Evolutionary conservation across 1,284 basidiomycete species (phyloP).

Genomic region (Peniophora sp.): DNA sequence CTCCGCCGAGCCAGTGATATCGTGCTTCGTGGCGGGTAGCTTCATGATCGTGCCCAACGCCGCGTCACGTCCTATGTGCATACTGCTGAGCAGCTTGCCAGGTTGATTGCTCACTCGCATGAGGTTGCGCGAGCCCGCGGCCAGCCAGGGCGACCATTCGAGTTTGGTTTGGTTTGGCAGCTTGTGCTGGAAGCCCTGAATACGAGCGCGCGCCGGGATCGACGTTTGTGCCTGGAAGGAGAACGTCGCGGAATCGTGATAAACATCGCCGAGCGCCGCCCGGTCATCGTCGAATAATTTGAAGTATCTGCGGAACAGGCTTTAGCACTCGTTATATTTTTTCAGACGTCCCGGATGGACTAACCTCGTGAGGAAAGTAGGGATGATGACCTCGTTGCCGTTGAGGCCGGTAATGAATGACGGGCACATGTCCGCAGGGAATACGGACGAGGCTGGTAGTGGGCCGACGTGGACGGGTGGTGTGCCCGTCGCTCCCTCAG

Average conservation of each 20-base stretch:
- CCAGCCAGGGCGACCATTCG: slow-evolving; percentile 68
- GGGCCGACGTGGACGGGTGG: slow-evolving; percentile 27
- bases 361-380: slow-evolving; percentile 72
- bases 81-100: slow-evolving; percentile 56
- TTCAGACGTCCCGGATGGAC: slow-evolving; percentile 16
- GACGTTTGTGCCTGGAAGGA: slow-evolving; percentile 80
- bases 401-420: slow-evolving; percentile 75
- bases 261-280: slow-evolving; percentile 60
- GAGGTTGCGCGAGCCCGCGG: slow-evolving; percentile 70
- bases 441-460: slow-evolving; percentile 47
- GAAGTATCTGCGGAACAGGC: slow-evolving; percentile 58
- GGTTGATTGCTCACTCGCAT: slow-evolving; percentile 53
- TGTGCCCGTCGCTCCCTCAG: slow-evolving; percentile 38
- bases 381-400: slow-evolving; percentile 42
- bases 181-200: slow-evolving; percentile 54
- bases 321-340: slow-evolving; percentile 3
- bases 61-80: slow-evolving; percentile 69
- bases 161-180: slow-evolving; percentile 79
- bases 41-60: slow-evolving; percentile 54
- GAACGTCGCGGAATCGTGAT: slow-evolving; percentile 81
- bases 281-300: slow-evolving; percentile 78
- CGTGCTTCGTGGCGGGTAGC: slow-evolving; percentile 78
- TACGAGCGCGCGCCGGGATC: slow-evolving; percentile 66
- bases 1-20: slow-evolving; percentile 60
- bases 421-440: slow-evolving; percentile 65